A percentile compares a stretch with the other conserved stretches of the same genome.
Evolutionary conservation across 2,329 filamentous ascomycete species (phyloP).

Genomic region (Teratosphaeriaceae sp.): DNA sequence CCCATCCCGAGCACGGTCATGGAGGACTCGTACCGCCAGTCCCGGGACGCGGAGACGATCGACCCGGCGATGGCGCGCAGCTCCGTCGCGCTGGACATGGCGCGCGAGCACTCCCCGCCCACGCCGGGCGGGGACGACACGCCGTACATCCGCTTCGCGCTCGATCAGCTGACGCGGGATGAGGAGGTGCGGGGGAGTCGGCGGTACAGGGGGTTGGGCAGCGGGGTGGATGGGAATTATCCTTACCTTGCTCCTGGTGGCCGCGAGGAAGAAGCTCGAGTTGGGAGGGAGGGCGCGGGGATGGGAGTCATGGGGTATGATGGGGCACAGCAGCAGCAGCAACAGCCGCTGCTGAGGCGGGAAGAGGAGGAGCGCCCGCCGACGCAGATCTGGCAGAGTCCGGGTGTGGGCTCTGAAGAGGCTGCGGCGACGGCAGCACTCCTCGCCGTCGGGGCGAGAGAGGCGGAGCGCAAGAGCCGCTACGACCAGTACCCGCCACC

Average conservation of each 20-base stretch:
- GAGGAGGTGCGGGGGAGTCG: slow-evolving; percentile 54
- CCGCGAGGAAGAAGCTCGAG: neutral
- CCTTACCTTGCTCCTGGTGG: slow-evolving; percentile 13
- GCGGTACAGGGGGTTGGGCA: slow-evolving; percentile 37
- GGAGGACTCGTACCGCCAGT: slow-evolving; percentile 10
- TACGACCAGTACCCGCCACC: neutral
- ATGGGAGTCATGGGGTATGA: neutral
- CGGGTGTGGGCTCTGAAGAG: no score
- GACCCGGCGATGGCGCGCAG: slow-evolving; percentile 20
- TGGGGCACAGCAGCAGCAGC: neutral
- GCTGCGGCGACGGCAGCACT: neutral
- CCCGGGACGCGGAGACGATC: slow-evolving; percentile 7
- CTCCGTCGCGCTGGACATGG: slow-evolving; percentile 24
- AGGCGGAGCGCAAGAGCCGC: neutral
- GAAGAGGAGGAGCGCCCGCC: no score
- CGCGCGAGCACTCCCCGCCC: slow-evolving; percentile 35
- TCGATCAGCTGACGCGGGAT: slow-evolving; percentile 76
- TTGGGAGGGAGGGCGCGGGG: neutral
- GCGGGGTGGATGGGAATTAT: slow-evolving; percentile 16
- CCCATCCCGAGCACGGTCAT: slow-evolving; percentile 30
- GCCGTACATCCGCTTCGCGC: slow-evolving; percentile 82
- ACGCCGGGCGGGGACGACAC: slow-evolving; percentile 79
- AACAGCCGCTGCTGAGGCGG: no score
- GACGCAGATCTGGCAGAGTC: no score
- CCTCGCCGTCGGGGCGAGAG: neutral